Percentiles rank a stretch among this genome's conserved stretches.
These are phyloP conservation scores for Penstemon newberryi DNA, from an alignment of 257 asterid species.

Conservation along the genomic window DNA sequence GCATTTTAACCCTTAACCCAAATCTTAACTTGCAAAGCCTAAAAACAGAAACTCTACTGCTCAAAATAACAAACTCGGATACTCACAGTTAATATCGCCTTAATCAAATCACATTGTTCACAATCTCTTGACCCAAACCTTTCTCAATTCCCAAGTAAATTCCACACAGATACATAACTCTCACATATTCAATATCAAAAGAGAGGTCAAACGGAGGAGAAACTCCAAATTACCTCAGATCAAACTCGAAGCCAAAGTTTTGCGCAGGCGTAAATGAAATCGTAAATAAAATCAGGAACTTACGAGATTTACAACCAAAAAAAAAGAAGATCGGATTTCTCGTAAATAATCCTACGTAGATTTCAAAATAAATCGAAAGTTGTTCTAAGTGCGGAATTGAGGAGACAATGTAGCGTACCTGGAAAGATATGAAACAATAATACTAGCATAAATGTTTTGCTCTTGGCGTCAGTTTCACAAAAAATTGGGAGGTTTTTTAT, in stretches of 20 bases:
- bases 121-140: background rate
- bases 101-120: slow-evolving; percentile 5
- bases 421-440: slow-evolving; percentile 17
- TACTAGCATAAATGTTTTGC: background rate
- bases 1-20: background rate
- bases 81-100: background rate
- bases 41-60: background rate
- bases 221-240: slow-evolving; percentile 12
- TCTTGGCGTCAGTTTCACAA: background rate
- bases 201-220: background rate
- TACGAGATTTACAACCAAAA: background rate
- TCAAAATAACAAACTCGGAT: background rate
- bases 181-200: background rate
- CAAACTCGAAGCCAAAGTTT: slow-evolving; percentile 14
- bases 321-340: background rate
- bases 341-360: background rate
- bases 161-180: background rate
- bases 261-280: background rate
- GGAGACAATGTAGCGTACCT: slow-evolving; percentile 24
- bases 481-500: slow-evolving; percentile 20
- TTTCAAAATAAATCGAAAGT: background rate
- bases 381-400: background rate
- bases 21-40: slow-evolving; percentile 1
- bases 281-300: background rate
- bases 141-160: background rate